These are phyloP conservation scores for Apiosordaria backusii DNA, from an alignment of 495 filamentous ascomycete species.

Conservation along the genomic window DNA sequence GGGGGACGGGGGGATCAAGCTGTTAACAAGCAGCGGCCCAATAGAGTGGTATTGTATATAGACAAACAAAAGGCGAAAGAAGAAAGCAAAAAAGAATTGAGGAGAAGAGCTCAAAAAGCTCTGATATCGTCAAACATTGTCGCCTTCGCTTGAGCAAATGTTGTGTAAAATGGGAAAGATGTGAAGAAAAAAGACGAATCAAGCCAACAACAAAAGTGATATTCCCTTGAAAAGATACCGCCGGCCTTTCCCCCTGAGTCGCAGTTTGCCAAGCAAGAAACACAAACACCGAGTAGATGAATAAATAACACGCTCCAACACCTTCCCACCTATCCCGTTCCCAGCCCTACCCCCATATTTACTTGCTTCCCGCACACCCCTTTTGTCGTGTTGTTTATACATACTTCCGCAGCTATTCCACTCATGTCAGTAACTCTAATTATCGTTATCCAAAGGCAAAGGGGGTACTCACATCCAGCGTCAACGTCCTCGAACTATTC, in stretches of 20 bases:
- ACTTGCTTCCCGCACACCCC: not conserved
- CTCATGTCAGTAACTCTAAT: not conserved
- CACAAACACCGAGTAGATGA: not conserved
- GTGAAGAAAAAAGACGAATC: not conserved
- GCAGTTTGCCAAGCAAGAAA: not conserved
- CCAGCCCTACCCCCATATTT: not conserved
- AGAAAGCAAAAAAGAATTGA: not conserved
- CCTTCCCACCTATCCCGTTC: not conserved
- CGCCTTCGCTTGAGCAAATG: not conserved
- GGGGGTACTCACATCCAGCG: constrained; percentile 76
- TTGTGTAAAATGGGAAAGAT: not conserved
- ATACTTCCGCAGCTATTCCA: constrained; percentile 36
- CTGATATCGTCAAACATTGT: not conserved
- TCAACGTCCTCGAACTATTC: constrained; percentile 84
- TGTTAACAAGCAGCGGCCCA: not conserved
- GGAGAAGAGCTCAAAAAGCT: not conserved
- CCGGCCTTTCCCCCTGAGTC: not conserved
- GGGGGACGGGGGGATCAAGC: too few relatives aligned
- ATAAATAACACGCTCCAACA: not conserved
- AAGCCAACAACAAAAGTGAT: not conserved
- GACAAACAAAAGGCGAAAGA: not conserved
- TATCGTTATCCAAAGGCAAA: not conserved
- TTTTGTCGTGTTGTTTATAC: constrained; percentile 14
- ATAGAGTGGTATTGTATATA: not conserved
- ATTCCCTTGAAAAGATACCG: not conserved